Percentiles rank a stretch among this genome's conserved stretches.
Evolutionary conservation across 106 monocot species (phyloP).

Genomic region (Allium fistulosum): DNA sequence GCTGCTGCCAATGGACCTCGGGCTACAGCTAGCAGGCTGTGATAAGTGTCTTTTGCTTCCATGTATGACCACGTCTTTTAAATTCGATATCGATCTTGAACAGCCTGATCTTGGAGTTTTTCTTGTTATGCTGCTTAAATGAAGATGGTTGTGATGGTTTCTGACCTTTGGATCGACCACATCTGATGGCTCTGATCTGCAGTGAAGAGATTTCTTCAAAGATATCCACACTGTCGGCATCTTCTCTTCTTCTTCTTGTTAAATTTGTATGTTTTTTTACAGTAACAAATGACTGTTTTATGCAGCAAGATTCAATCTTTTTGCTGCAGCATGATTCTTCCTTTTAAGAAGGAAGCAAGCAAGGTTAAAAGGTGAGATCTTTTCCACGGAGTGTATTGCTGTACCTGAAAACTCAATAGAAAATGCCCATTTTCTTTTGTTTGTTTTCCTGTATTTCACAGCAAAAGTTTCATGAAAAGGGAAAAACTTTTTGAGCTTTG

Average conservation of each 20-base stretch:
- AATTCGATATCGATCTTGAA: conserved; percentile 80
- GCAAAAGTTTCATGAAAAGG: too few species aligned
- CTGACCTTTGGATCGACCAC: conserved; percentile 71
- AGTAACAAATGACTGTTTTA: not conserved
- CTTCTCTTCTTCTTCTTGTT: conserved; percentile 3
- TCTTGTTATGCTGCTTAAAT: conserved; percentile 33
- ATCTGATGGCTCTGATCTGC: conserved; percentile 82
- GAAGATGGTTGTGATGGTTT: not conserved
- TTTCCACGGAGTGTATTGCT: not conserved
- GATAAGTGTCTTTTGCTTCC: conserved; percentile 75
- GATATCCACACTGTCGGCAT: conserved; percentile 81
- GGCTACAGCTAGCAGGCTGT: conserved; percentile 65
- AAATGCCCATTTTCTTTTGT: not conserved
- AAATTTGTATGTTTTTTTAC: not conserved
- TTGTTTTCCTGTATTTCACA: too few species aligned
- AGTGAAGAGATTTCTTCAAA: conserved; percentile 83
- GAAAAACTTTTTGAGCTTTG: not conserved
- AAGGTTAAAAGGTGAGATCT: not conserved
- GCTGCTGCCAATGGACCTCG: conserved; percentile 76
- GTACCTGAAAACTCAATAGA: not conserved
- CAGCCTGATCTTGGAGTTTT: conserved; percentile 54
- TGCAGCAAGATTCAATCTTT: not conserved
- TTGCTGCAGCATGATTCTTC: not conserved
- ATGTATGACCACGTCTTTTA: conserved; percentile 80
- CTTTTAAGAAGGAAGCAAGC: conserved; percentile 1